These are phyloP conservation scores for Elaeis guineensis DNA, from an alignment of 176 grass and related monocot genomes.

Conservation along the genomic window DNA sequence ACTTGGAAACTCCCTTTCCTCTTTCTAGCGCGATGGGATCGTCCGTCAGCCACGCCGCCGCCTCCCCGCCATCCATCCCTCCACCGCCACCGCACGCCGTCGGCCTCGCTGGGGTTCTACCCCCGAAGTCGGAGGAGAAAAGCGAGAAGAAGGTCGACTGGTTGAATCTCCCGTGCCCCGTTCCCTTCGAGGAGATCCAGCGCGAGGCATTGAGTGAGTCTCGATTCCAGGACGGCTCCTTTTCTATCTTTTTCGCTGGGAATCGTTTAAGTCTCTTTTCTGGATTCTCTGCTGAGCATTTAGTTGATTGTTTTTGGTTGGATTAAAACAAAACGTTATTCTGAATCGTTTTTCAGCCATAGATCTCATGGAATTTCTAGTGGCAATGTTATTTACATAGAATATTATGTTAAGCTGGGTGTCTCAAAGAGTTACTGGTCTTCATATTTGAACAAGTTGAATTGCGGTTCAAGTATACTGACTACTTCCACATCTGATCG, in stretches of 20 bases:
- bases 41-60: neutral
- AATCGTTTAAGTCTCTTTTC: neutral
- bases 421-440: no score
- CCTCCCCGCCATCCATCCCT: slow-evolving; percentile 2
- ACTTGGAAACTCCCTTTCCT: neutral
- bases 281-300: neutral
- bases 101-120: neutral
- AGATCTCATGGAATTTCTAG: no score
- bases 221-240: neutral
- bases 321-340: no score
- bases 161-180: slow-evolving; percentile 59
- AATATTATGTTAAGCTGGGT: no score
- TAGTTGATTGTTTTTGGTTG: no score
- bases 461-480: no score
- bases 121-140: slow-evolving; percentile 10
- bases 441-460: no score
- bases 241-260: neutral
- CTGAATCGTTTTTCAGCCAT: no score
- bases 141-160: slow-evolving; percentile 58
- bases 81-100: neutral
- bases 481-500: no score
- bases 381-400: no score
- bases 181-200: slow-evolving; percentile 52
- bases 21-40: neutral
- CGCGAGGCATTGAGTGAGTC: slow-evolving; percentile 53